phyloP scores from a whole-genome alignment of 176 grass and related monocot genomes.

The Tillandsia fasciculata region DNA sequence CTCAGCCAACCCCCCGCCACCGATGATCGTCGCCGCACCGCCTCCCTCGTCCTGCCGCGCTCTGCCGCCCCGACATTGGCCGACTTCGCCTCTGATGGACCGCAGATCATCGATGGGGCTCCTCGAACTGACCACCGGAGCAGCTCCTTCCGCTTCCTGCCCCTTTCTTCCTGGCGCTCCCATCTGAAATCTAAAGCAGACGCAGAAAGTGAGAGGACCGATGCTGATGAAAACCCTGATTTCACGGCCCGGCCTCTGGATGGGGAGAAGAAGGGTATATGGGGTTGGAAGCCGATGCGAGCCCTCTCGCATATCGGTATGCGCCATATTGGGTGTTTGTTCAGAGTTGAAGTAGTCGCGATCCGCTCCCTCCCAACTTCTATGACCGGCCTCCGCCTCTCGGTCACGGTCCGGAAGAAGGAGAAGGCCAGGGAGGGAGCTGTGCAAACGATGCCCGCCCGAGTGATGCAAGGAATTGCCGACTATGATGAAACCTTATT shows the following conservation, averaged over 20 bases:
- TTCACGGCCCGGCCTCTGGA: neutral
- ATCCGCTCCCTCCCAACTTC: slow-evolving; percentile 37
- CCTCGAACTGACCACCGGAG: slow-evolving; percentile 13
- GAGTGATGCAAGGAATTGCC: slow-evolving; percentile 34
- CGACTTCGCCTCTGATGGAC: neutral
- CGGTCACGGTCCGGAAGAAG: slow-evolving; percentile 62
- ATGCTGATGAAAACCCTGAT: neutral
- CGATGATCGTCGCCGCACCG: neutral
- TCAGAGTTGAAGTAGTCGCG: slow-evolving; percentile 51
- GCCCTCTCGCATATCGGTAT: slow-evolving; percentile 56
- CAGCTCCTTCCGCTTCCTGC: slow-evolving; percentile 20
- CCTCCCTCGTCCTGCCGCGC: slow-evolving; percentile 9
- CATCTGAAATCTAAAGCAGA: neutral
- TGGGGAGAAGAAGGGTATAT: slow-evolving; percentile 9
- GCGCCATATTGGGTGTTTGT: slow-evolving; percentile 55
- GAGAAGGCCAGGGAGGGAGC: slow-evolving; percentile 36
- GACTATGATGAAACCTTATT: slow-evolving; percentile 81
- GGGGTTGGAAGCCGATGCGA: slow-evolving; percentile 76
- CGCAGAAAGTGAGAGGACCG: neutral
- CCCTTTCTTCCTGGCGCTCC: slow-evolving; percentile 23
- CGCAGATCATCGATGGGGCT: neutral
- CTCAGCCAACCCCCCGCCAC: neutral
- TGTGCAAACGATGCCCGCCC: slow-evolving; percentile 62
- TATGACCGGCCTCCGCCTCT: slow-evolving; percentile 49
- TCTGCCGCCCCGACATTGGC: neutral